A percentile compares a stretch with the other conserved stretches of the same genome.
phyloP scores from a whole-genome alignment of 345 rosid genomes.

The Moricandia arvensis region DNA sequence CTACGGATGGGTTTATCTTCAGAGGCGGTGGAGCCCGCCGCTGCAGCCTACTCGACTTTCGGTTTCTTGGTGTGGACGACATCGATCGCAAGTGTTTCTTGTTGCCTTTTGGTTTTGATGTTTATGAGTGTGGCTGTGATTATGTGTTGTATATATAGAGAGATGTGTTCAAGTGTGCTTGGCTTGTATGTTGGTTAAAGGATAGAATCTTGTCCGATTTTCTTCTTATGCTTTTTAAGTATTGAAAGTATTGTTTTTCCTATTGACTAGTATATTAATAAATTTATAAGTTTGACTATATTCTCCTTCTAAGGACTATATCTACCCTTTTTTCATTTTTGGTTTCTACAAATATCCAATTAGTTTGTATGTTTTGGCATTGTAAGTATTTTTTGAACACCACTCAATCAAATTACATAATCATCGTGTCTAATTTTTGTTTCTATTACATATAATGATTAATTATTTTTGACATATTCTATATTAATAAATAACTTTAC shows the following conservation, averaged over 20 bases:
- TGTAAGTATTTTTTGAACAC: neutral
- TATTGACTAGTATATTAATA: slow-evolving; percentile 18
- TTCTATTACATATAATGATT: too few species aligned
- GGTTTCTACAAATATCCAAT: neutral
- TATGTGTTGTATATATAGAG: neutral
- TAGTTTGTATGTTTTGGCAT: neutral
- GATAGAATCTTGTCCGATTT: slow-evolving; percentile 26
- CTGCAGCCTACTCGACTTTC: slow-evolving; percentile 63
- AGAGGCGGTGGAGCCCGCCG: slow-evolving; percentile 73
- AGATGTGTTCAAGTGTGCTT: slow-evolving; percentile 6
- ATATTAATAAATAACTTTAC: too few species aligned
- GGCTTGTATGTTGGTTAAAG: slow-evolving; percentile 22
- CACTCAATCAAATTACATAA: too few species aligned
- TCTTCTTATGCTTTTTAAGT: neutral
- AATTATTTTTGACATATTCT: too few species aligned
- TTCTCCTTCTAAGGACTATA: neutral
- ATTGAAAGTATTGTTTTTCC: slow-evolving; percentile 12
- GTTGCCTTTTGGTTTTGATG: neutral
- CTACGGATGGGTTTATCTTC: slow-evolving; percentile 50
- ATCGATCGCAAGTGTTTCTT: slow-evolving; percentile 25
- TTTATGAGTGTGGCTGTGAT: neutral
- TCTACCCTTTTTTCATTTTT: neutral
- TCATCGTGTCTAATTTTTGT: too few species aligned
- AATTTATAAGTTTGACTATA: slow-evolving; percentile 26
- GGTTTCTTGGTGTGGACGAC: slow-evolving; percentile 31